Base-by-base conservation (phyloP, 257 asterid genomes). In the Scutellaria galericulata region DNA sequence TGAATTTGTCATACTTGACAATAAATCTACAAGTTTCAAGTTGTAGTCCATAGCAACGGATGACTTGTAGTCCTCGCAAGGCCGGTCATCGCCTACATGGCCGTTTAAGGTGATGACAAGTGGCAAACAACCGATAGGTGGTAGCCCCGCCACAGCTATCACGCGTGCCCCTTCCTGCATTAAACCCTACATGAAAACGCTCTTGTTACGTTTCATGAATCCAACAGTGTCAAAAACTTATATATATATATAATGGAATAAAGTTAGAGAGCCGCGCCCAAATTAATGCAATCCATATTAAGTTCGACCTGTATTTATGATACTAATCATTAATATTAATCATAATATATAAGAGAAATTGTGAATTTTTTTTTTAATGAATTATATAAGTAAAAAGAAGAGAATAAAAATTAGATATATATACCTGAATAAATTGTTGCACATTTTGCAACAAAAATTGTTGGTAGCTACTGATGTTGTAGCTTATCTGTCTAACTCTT, bases 51-150 rank as follows among this genome's bases (percentile, higher is more conserved):
- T 10, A 7, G 92, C 87, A 54, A 76, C 48, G 20, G 74, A 56
- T 0, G 90, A 80, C 22, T 74, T 72, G 1, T 52, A 44, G 6
- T 76, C 76, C 44, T 12, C n/a, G 78, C 96, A 90, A 1, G 10
- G 22, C 1, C 96, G 84, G 7, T 46, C 8, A 0, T 53, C n/a
- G 7, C 73, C 2, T 0, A 62, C 39, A 18, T 58, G 9, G 1
- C 50, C 9, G 5, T 51, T 52, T 0, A 83, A 11, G 6, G 89
- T 82, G 66, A 90, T 76, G 22, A 82, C 86, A 1, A 78, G 2
- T 1, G 95, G 96, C 40, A 86, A 44, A 53, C 95, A 90, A 2
- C 96, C 96, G 66, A 87, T 71, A 8, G 92, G 88, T 0, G 88
- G 82, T 41, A 90, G 75, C 56, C 92, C 90, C 65, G 74, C 90